Conservation (phyloP, 129 eudicot species). For the Calendula officinalis region DNA sequence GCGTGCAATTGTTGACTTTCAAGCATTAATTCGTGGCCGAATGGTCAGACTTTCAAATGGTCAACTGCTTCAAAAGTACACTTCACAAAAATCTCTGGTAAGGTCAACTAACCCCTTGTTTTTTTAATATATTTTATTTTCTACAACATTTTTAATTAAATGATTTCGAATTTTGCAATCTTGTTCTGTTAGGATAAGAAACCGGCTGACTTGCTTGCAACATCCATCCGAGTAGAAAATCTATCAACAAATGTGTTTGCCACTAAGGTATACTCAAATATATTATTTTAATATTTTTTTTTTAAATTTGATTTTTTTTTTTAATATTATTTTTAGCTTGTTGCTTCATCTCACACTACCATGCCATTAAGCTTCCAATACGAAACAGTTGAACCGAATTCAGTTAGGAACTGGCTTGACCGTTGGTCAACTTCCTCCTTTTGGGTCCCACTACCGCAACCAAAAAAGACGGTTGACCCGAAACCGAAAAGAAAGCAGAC, state of each 20-base stretch:
- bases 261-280: constrained; percentile 52
- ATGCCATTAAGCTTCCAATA: constrained; percentile 71
- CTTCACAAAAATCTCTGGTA: constrained; percentile 34
- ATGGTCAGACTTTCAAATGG: constrained; percentile 59
- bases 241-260: constrained; percentile 57
- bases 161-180: not conserved
- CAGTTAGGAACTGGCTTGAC: constrained; percentile 70
- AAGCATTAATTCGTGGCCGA: constrained; percentile 78
- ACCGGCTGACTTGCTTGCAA: constrained; percentile 36
- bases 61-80: constrained; percentile 33
- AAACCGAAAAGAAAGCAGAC: constrained; percentile 57
- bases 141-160: no score
- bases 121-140: not conserved
- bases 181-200: constrained; percentile 35
- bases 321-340: constrained; percentile 44
- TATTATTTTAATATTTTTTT: not conserved
- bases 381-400: constrained; percentile 65
- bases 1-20: constrained; percentile 77
- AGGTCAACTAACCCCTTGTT: constrained; percentile 1
- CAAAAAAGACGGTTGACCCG: constrained; percentile 40
- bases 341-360: constrained; percentile 52
- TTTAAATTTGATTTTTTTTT: not conserved
- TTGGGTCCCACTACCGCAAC: constrained; percentile 64
- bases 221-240: constrained; percentile 41
- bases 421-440: constrained; percentile 68